phyloP scores from a whole-genome alignment of 495 filamentous ascomycete species.

The Trichodelitschia bisporula region DNA sequence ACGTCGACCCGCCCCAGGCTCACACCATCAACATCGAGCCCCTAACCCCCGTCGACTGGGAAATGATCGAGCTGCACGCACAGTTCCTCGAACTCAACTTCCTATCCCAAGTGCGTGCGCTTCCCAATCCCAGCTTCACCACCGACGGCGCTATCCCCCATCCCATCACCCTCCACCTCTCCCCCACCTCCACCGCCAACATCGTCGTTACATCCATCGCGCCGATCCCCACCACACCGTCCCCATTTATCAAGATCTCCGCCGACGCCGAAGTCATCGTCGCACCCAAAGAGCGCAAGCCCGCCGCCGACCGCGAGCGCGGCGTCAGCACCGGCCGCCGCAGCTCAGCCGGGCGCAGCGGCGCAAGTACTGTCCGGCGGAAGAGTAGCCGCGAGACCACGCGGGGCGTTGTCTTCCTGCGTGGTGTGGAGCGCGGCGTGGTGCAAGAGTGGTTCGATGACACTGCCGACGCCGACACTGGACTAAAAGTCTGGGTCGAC shows the following conservation, averaged over 20 bases:
- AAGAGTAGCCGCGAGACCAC: conserved; percentile 8
- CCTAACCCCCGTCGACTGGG: conserved; percentile 85
- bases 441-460: conserved; percentile 53
- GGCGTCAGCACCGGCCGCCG: conserved; percentile 53
- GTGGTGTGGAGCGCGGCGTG: conserved; percentile 44
- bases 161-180: conserved; percentile 76
- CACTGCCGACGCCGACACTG: conserved; percentile 24
- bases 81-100: conserved; percentile 87
- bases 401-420: conserved; percentile 22
- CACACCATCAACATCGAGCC: conserved; percentile 93
- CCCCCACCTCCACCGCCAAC: conserved; percentile 84
- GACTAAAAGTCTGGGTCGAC: conserved; percentile 64
- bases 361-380: conserved; percentile 35
- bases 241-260: conserved; percentile 72
- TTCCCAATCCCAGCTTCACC: conserved; percentile 44
- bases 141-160: conserved; percentile 29
- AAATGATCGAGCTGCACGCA: conserved; percentile 78
- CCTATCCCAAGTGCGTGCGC: conserved; percentile 71
- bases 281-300: conserved; percentile 62
- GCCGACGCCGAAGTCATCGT: conserved; percentile 92
- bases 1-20: conserved; percentile 70
- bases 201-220: conserved; percentile 59
- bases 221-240: conserved; percentile 39
- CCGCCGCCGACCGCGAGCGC: conserved; percentile 26
- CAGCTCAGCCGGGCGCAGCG: conserved; percentile 42